Base-by-base conservation (phyloP, 192 early-diverging fungal species). In the Paraglomus brasilianum region DNA sequence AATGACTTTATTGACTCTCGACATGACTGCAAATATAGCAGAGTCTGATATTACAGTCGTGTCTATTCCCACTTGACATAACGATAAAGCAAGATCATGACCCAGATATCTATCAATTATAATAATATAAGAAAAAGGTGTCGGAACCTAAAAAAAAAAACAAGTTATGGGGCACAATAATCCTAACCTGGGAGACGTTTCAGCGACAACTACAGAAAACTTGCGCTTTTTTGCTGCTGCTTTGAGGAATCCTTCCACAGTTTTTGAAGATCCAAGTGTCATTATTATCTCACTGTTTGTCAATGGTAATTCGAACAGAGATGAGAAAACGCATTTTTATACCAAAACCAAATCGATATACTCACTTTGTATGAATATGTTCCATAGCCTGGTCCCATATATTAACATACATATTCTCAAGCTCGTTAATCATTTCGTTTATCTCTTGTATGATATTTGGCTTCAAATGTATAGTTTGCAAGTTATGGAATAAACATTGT, bases 1-100 rank as follows among this genome's bases (percentile, higher is more conserved):
- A 67, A 98, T 90, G 36, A 98, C 95, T 78, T 97, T 98, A 85
- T 96, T 96, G 21, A 97, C 95, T 52, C 96, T 86, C 43, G 95
- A 90, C 96, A 98, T 98, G 58, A 97, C 90, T 9, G 94, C 95
- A 87, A 95, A 96, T 17, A 95, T 88, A 0, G 96, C 94, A 15
- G 93, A 89, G 72, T 98, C 96, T 0, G 91, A 82, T 30, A 98
- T 92, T 8, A 97, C 86, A 0, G 92, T 94, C 1, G 93, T 93
- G 50, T 95, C 93, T 73, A 98, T 97, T 4, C 92, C 91, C 7
- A 88, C 82, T 22, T 79, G 72, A 5, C 89, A 80, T 46, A 98
- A 81, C 17, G 85, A 81, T 46, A 76, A 67, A 14, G 94, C 93
- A 87, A 92, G 91, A 58, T 87, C 83, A 57, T 95, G 96, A 7